Evolutionary conservation across 2,329 filamentous ascomycete species (phyloP), one percentile per base, ranked within the genome.

Genomic region (Fusarium brevicatenulatum): DNA sequence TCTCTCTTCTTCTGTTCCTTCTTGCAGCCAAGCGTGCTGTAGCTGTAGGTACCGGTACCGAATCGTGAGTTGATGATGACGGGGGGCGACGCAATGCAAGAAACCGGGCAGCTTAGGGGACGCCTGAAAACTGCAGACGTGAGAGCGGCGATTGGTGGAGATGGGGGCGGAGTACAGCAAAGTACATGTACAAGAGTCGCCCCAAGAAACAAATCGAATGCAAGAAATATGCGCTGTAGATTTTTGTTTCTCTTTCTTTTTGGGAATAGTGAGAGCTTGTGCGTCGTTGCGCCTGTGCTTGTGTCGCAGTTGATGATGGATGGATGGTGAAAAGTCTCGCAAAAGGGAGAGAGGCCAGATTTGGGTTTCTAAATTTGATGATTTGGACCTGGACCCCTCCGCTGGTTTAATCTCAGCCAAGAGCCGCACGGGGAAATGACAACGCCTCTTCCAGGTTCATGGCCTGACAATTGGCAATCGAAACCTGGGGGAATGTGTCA

Each of bases 401-500:
- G 15, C 49, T 72, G 49, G 39, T 43, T 50, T 71, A 73, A 69
- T 72, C 46, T 70, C 58, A 74, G 71, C 58, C 63, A 74, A 68
- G 71, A 74, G 68, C 71, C 71, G 64, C 71, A 72, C 54, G 67
- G 71, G 25, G 67, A 30, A 58, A 55, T 60, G 53, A 60, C 62
- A 57, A 59, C 57, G 44, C 68, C 61, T 74, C 50, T 56, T 68
- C 71, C 71, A 69, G 68, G 71, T 66, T 60, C 71, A 74, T 74
- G 71, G 56, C 71, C 71, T 74, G 71, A 74, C 64, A 70, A 72
- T 72, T 72, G 50, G 49, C 63, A 74, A 72, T 74, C 23, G 64
- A 74, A 74, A 74, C 56, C 67, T 71, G 63, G 71, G 71, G 71
- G 71, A 74, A 72, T 71, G 59, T 59, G 71, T 67, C 71, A 71